Evolutionary conservation across 2,329 filamentous ascomycete genomes (phyloP), one percentile per base, ranked within the genome.

Genomic region (Clarireedia paspali): DNA sequence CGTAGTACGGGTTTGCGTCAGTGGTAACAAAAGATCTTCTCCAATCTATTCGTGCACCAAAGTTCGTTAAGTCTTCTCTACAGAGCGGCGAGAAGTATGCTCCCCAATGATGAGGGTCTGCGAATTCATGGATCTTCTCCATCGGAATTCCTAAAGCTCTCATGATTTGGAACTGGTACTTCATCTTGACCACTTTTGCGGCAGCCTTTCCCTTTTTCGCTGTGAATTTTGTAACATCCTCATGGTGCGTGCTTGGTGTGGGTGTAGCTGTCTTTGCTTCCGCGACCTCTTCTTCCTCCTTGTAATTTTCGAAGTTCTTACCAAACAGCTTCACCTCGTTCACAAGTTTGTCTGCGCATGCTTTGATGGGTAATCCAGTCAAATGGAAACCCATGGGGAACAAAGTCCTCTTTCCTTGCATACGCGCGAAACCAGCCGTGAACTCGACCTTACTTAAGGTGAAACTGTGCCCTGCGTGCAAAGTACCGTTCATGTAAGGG

Each of bases 321-420:
- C 94, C 94, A 67, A 97, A 99, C 74, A 87, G 78, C 73, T 89
- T 84, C 56, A 97, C 86, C 74, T 99, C 94, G 60, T 89, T 84
- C 57, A 87, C 84, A 47, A 99, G 82, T 78, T 97, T 97, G 77
- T 99, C 92, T 54, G 94, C 91, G 67, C 89, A 95, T 5, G 94
- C 91, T 74, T 96, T 96, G 77, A 99, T 99, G 47, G 91, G 91
- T 87, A 99, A 95, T 66, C 94, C 94, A 0, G 92, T 97, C 74
- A 88, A 90, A 77, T 99, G 94, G 76, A 91, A 99, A 34, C 92
- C 94, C 68, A 94, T 86, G 56, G 94, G 94, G 71, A 94, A 96
- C 53, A 97, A 77, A 56, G 86, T 80, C 53, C 87, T 81, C 77
- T 92, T 92, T 68, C 94, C 94, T 71, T 91, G 83, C 89, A 97